Percentiles rank a stretch among this genome's conserved stretches.
phyloP scores from a whole-genome alignment of 257 asterid species.

The Plectranthus barbatus region DNA sequence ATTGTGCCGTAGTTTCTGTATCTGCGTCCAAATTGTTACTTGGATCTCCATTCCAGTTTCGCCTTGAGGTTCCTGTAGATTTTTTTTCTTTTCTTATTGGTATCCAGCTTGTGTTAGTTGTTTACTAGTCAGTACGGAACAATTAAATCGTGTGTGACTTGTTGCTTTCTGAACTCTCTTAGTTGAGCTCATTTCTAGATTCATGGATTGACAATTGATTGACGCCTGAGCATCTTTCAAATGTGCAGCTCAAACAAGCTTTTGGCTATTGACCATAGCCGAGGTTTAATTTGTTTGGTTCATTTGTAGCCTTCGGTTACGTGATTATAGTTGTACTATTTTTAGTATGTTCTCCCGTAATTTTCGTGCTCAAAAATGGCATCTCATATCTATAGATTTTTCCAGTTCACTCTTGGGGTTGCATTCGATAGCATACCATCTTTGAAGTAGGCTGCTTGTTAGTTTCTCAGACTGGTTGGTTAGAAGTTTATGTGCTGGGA shows the following conservation, averaged over 20 bases:
- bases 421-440: background rate
- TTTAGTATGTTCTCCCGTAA: too few relatives aligned
- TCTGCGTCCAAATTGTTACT: background rate
- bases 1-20: slow-evolving; percentile 1
- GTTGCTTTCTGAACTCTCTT: slow-evolving; percentile 1
- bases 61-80: background rate
- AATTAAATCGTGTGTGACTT: background rate
- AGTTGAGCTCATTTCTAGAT: background rate
- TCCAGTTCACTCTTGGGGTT: background rate
- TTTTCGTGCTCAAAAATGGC: too few relatives aligned
- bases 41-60: background rate
- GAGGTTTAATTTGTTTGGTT: background rate
- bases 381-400: background rate
- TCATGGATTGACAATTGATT: background rate
- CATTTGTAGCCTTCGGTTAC: background rate
- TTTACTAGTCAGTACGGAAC: background rate
- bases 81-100: background rate
- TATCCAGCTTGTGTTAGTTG: background rate
- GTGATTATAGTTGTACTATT: too few relatives aligned
- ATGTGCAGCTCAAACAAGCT: background rate
- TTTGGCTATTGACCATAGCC: background rate
- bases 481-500: background rate
- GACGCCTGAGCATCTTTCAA: background rate
- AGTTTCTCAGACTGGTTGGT: background rate
- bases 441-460: background rate